Evolutionary conservation across 2,329 filamentous ascomycete genomes (phyloP).

Genomic region (Ophiostoma tasmaniense): DNA sequence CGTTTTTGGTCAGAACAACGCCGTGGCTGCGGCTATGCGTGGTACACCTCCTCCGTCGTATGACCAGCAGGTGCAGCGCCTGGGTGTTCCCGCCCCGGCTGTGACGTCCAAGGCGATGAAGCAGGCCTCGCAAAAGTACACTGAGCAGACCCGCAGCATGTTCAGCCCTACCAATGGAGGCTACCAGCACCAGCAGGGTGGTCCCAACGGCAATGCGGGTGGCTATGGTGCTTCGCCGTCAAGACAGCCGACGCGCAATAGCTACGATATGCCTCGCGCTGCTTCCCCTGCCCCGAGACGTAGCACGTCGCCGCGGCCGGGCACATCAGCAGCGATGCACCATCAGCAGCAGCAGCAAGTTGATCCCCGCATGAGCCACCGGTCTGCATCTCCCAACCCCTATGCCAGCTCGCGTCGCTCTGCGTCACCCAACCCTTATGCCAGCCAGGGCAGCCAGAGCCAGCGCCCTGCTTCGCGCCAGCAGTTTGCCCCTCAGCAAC

Average conservation of each 20-base stretch:
- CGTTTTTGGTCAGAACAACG: slow-evolving; percentile 30
- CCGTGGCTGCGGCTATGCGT: slow-evolving; percentile 49
- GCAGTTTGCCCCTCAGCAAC: slow-evolving; percentile 24
- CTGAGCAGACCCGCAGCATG: slow-evolving; percentile 72
- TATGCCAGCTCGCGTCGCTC: slow-evolving; percentile 35
- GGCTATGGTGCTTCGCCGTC: slow-evolving; percentile 32
- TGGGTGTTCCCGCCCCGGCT: slow-evolving; percentile 84
- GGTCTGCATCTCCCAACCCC: slow-evolving; percentile 46
- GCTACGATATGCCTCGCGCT: slow-evolving; percentile 49
- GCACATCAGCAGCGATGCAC: slow-evolving; percentile 32
- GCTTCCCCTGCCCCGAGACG: slow-evolving; percentile 62
- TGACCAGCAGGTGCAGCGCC: slow-evolving; percentile 64
- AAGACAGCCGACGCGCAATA: slow-evolving; percentile 45
- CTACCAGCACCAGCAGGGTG: slow-evolving; percentile 8
- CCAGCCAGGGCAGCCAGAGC: slow-evolving; percentile 14
- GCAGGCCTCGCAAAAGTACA: slow-evolving; percentile 82
- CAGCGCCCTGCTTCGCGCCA: slow-evolving; percentile 27
- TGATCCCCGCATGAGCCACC: slow-evolving; percentile 31
- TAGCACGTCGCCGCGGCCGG: slow-evolving; percentile 54
- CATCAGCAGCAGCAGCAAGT: slow-evolving; percentile 19
- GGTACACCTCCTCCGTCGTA: slow-evolving; percentile 84
- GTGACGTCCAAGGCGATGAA: slow-evolving; percentile 94
- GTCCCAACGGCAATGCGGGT: neutral
- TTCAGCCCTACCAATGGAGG: slow-evolving; percentile 39
- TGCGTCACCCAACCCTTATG: slow-evolving; percentile 52